Evolutionary conservation across 2,329 filamentous ascomycete genomes (phyloP), one percentile per base, ranked within the genome.

Genomic region (Ceratocystis eucalypticola): DNA sequence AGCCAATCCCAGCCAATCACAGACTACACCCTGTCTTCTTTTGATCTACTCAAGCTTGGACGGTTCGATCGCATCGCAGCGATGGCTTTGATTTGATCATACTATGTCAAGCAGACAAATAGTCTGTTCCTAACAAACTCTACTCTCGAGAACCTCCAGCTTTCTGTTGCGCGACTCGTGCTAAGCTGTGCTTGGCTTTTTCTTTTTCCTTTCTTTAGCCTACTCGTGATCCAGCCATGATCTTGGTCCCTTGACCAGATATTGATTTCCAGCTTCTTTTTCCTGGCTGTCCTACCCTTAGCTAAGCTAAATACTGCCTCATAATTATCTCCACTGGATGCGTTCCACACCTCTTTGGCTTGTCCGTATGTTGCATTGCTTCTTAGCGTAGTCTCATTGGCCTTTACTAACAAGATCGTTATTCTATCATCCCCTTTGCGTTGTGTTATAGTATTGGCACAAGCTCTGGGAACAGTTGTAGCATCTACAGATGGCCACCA

Each of bases 11-110:
- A n/a, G 55, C 53, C 64, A 65, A 61, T 50, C 55, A 61, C 53
- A 37, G 44, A 65, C 53, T 65, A 57, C 64, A 61, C 55, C 55
- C 25, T 65, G 41, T 33, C 64, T 50, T 65, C 41, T 65, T 65
- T 65, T 50, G 64, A 61, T 50, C 22, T 20, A 15, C n/a, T 41
- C 12, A 28, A 25, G 48, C 28, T 28, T 41, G n/a, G 12, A 25
- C n/a, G 6, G 37, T 15, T 10, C 44, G n/a, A 30, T 30, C 12
- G 41, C 61, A 63, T 63, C 28, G 41, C 41, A 33, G 17, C 30
- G 8, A 44, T 61, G 33, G 25, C 45, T 62, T 46, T 63, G 44
- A 41, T 20, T 46, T 46, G 61, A 37, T 45, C 45, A 33, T 45
- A n/a, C 7, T 12, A 12, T 33, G 6, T 45, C 2, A 22, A n/a